These are phyloP conservation scores for Yamadazyma jaroonii DNA, from an alignment of 1,139 yeast species.

Conservation along the genomic window DNA sequence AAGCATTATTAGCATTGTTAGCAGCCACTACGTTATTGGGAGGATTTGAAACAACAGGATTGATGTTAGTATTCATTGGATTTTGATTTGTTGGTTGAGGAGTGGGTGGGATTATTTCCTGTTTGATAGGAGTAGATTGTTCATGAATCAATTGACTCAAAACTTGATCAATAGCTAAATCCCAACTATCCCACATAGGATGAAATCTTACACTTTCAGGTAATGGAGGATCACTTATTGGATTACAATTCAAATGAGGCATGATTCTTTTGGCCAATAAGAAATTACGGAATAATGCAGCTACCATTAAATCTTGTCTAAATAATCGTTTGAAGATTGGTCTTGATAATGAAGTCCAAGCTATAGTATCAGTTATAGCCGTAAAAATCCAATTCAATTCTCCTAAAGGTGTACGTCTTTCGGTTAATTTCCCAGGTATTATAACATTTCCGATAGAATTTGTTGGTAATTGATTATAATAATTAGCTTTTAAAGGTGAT, in stretches of 20 bases:
- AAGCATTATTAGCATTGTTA: neutral
- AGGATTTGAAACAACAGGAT: conserved; percentile 15
- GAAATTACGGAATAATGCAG: conserved; percentile 91
- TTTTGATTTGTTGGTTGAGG: conserved; percentile 8
- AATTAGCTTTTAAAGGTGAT: conserved; percentile 63
- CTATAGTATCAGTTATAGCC: conserved; percentile 96
- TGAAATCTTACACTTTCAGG: conserved; percentile 81
- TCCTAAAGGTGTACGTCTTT: conserved; percentile 92
- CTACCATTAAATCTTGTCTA: conserved; percentile 95
- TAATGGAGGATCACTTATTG: conserved; percentile 88
- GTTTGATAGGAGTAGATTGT: conserved; percentile 1
- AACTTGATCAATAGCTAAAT: conserved; percentile 92
- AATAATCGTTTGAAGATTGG: conserved; percentile 86
- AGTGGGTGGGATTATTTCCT: conserved; percentile 7
- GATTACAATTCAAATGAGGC: conserved; percentile 94
- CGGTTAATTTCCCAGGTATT: conserved; percentile 89
- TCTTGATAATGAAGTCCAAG: conserved; percentile 91
- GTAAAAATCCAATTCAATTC: conserved; percentile 98
- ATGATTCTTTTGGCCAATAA: conserved; percentile 87
- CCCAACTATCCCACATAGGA: conserved; percentile 99
- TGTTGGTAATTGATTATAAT: conserved; percentile 52
- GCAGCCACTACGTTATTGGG: neutral
- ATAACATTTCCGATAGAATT: conserved; percentile 60
- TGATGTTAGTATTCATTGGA: conserved; percentile 13
- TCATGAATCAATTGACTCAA: conserved; percentile 61